Evolutionary conservation across 805 yeast species (phyloP).

Genomic region (Starmerella lactis-condensi): DNA sequence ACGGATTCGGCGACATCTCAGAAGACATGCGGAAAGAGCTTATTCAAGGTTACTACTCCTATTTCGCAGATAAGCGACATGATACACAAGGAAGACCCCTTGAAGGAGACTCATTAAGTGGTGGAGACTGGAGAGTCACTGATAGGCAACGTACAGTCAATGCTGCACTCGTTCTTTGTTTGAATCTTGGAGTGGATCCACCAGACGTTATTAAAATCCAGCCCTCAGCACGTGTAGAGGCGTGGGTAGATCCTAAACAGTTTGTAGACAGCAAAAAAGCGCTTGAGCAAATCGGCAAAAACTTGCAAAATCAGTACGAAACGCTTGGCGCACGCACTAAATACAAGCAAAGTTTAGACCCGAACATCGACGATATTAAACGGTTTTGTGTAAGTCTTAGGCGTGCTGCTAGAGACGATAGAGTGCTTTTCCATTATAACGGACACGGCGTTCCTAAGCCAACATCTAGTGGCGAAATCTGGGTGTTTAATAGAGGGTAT

Average conservation of each 20-base stretch:
- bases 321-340: conserved; percentile 70
- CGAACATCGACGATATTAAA: conserved; percentile 87
- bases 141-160: conserved; percentile 84
- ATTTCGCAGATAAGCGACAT: conserved; percentile 83
- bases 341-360: conserved; percentile 80
- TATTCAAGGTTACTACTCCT: conserved; percentile 47
- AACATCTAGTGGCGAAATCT: conserved; percentile 85
- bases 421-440: conserved; percentile 83
- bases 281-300: conserved; percentile 75
- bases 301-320: conserved; percentile 74
- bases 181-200: conserved; percentile 90
- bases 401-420: conserved; percentile 79
- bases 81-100: conserved; percentile 70
- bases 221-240: conserved; percentile 79
- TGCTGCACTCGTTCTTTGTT: conserved; percentile 79
- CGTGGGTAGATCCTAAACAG: conserved; percentile 79
- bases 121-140: conserved; percentile 75
- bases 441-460: conserved; percentile 99
- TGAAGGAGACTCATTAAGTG: conserved; percentile 35
- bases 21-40: conserved; percentile 16
- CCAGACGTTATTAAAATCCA: conserved; percentile 87
- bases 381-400: conserved; percentile 76
- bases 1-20: conserved; percentile 30
- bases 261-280: conserved; percentile 78
- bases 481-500: conserved; percentile 95